These are phyloP conservation scores for Davidsoniella neocaledoniae DNA, from an alignment of 2,329 filamentous ascomycete species.

Conservation along the genomic window DNA sequence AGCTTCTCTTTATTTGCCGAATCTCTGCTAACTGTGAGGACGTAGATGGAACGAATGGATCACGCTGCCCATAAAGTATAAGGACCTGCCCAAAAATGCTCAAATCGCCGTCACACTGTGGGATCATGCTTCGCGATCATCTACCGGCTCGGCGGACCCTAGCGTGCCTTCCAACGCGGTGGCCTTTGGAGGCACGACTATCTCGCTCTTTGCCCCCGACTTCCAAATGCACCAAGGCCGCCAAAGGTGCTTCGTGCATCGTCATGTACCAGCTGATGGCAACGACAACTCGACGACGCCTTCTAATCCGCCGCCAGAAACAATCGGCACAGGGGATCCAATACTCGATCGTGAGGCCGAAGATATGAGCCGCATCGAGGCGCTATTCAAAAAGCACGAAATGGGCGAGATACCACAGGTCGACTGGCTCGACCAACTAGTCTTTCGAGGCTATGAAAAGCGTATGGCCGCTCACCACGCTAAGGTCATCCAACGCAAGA, in stretches of 20 bases:
- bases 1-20: not conserved
- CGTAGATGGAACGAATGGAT: constrained; percentile 91
- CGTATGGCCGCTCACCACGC: constrained; percentile 22
- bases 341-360: constrained; percentile 51
- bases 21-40: constrained; percentile 4
- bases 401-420: constrained; percentile 90
- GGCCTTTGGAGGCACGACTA: constrained; percentile 86
- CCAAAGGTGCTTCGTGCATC: constrained; percentile 77
- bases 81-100: constrained; percentile 62
- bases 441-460: constrained; percentile 81
- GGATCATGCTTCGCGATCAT: constrained; percentile 46
- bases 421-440: constrained; percentile 89
- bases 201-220: constrained; percentile 81
- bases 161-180: constrained; percentile 60
- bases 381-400: constrained; percentile 90
- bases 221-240: constrained; percentile 82
- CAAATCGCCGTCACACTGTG: constrained; percentile 86
- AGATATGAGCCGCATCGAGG: constrained; percentile 79
- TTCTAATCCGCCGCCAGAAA: constrained; percentile 35
- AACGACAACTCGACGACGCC: constrained; percentile 67
- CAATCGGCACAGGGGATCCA: constrained; percentile 31
- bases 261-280: constrained; percentile 71
- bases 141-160: constrained; percentile 60
- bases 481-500: constrained; percentile 20
- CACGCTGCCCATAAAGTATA: constrained; percentile 67